Evolutionary conservation across 768 basidiomycete genomes (phyloP), one percentile per base, ranked within the genome.

Genomic region (Multifurca ochricompacta): DNA sequence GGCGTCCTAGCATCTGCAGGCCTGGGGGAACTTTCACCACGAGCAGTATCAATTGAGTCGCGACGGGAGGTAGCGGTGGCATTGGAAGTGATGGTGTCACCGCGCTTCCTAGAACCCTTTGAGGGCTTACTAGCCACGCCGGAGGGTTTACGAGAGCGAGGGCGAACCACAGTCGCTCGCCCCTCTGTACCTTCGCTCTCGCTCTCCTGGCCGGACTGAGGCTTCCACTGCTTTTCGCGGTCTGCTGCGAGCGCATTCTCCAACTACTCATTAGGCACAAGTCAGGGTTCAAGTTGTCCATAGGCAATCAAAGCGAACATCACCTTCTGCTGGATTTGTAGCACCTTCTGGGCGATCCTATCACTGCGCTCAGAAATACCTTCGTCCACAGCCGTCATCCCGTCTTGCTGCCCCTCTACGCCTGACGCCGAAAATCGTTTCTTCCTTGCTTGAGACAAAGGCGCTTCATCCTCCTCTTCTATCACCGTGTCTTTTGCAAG

Each of bases 311-410:
- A 48, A 6, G 4, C 45, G n/a, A 30, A 23, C 68, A 74, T 51
- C 40, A 91, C 92, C 81, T 94, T 95, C 60, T 87, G 82, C 70
- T 95, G 91, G 54, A 96, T 94, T 68, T 87, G 82, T 44, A 87
- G 64, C 42, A 96, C 87, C 68, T 92, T 91, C 66, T 87, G 81
- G 23, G 89, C 85, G 51, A 96, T 93, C 64, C 80, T 82, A 62
- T 94, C 92, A 60, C 86, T 91, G 66, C 84, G 83, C 64, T 83
- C 77, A 59, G 80, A 87, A 67, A 93, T 90, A 41, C 84, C 83
- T 66, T 88, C 84, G 61, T 91, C 90, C 14, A 90, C 87, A n/a
- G 87, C 89, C 53, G 73, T 77, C 84, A 91, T 90, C 21, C 83
- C 83, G 64, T 89, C 87, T 60, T 86, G 86, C 42, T 76, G 76